Evolutionary conservation across 163 green algal species (phyloP).

Genomic region (Chloromonas sp.): DNA sequence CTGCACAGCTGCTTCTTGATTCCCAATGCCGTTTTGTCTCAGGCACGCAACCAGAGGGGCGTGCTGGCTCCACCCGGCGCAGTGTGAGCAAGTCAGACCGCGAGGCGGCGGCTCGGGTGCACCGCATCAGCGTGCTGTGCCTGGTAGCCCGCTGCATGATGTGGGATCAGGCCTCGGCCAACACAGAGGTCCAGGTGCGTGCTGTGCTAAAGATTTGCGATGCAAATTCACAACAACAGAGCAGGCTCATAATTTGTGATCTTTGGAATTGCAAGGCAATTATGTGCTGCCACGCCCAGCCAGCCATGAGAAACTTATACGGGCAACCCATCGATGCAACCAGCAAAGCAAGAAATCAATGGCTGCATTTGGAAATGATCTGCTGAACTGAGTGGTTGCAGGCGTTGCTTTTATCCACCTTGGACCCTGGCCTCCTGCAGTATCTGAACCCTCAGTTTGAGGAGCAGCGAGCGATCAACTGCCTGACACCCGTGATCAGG

Average conservation of each 20-base stretch:
- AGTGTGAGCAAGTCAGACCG: neutral
- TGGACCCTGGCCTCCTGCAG: neutral
- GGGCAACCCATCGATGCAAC: too few species aligned
- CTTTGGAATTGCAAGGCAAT: too few species aligned
- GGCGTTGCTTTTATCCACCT: conserved; percentile 17
- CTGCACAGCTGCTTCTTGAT: too few species aligned
- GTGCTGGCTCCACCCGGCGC: too few species aligned
- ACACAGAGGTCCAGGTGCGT: conserved; percentile 15
- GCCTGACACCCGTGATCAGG: conserved; percentile 17
- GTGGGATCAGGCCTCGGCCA: conserved; percentile 12
- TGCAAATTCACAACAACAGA: neutral
- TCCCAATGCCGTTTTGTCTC: neutral
- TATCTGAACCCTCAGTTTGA: conserved; percentile 8
- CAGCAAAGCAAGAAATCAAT: too few species aligned
- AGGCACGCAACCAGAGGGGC: neutral
- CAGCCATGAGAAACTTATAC: too few species aligned
- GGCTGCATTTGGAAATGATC: too few species aligned
- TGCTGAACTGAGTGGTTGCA: neutral
- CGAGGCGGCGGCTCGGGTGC: neutral
- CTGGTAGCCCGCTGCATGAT: neutral
- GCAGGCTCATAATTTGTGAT: neutral
- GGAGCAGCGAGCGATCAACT: conserved; percentile 24
- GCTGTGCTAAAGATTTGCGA: neutral
- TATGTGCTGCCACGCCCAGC: too few species aligned
- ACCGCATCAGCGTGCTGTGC: conserved; percentile 5